Percentiles rank a stretch among this genome's conserved stretches.
phyloP scores from a whole-genome alignment of 2,329 filamentous ascomycete species.

The Curvularia eragrostidis region DNA sequence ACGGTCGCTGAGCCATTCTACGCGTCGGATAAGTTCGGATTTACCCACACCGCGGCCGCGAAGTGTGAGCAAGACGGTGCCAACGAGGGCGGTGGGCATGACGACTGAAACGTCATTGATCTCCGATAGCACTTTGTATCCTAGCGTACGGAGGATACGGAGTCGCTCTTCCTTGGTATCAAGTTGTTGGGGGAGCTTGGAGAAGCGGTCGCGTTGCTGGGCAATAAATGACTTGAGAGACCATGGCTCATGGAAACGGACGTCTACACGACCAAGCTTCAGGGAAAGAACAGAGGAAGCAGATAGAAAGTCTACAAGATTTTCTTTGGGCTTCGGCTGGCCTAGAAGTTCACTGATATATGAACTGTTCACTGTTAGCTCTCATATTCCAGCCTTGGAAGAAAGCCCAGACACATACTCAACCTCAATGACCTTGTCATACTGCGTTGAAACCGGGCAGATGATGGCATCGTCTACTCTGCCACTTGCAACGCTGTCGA shows the following conservation, averaged over 20 bases:
- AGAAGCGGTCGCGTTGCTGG: slow-evolving; percentile 70
- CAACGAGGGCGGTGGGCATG: slow-evolving; percentile 96
- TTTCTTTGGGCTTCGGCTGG: slow-evolving; percentile 94
- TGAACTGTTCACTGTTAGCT: slow-evolving; percentile 57
- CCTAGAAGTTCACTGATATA: slow-evolving; percentile 95
- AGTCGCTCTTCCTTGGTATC: slow-evolving; percentile 61
- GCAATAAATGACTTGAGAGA: slow-evolving; percentile 82
- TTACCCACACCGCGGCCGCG: slow-evolving; percentile 91
- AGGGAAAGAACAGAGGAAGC: slow-evolving; percentile 87
- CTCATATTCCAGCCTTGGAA: not conserved
- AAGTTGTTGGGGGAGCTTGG: slow-evolving; percentile 46
- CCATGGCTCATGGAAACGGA: slow-evolving; percentile 97
- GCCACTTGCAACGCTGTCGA: slow-evolving; percentile 88
- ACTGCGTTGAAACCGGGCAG: slow-evolving; percentile 95
- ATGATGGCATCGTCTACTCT: slow-evolving; percentile 90
- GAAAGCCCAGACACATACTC: slow-evolving; percentile 27
- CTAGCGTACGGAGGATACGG: slow-evolving; percentile 81
- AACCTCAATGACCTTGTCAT: slow-evolving; percentile 98
- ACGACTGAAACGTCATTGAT: slow-evolving; percentile 97
- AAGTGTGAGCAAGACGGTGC: slow-evolving; percentile 89
- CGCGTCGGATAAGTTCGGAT: slow-evolving; percentile 79
- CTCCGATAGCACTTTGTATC: slow-evolving; percentile 89
- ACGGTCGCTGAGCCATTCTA: slow-evolving; percentile 86
- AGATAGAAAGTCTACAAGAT: slow-evolving; percentile 85
- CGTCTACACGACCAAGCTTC: slow-evolving; percentile 88